Conservation (phyloP, 768 basidiomycete genomes). For the Suillus ampliporus region DNA sequence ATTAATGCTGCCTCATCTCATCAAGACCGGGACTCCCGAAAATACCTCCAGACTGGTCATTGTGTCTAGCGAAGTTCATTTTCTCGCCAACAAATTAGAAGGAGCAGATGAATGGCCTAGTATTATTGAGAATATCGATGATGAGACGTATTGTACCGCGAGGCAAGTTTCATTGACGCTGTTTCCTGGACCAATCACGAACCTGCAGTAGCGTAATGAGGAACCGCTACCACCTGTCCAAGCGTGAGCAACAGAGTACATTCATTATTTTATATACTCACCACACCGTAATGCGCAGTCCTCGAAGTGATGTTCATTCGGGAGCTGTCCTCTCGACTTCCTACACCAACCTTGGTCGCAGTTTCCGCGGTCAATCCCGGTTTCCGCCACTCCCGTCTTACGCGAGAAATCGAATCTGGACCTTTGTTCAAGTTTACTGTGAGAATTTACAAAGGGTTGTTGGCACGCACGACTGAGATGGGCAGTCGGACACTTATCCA, state of each 20-base stretch:
- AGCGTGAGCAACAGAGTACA: slow-evolving; percentile 21
- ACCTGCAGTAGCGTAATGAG: slow-evolving; percentile 26
- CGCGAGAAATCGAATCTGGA: slow-evolving; percentile 24
- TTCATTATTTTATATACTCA: slow-evolving; percentile 11
- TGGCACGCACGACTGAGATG: slow-evolving; percentile 40
- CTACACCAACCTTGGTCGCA: slow-evolving; percentile 31
- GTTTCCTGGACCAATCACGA: slow-evolving; percentile 5
- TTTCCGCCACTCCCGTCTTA: slow-evolving; percentile 39
- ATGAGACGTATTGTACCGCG: slow-evolving; percentile 33
- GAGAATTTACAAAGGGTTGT: slow-evolving; percentile 19
- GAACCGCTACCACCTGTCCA: slow-evolving; percentile 30
- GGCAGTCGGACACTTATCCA: slow-evolving; percentile 44
- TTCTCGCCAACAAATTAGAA: slow-evolving; percentile 16
- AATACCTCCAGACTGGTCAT: slow-evolving; percentile 36
- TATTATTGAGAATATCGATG: slow-evolving; percentile 36
- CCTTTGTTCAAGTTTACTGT: slow-evolving; percentile 2
- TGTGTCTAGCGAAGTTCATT: slow-evolving; percentile 37
- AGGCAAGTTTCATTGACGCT: slow-evolving; percentile 20
- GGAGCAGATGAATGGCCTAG: slow-evolving; percentile 22
- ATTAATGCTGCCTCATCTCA: slow-evolving; percentile 41
- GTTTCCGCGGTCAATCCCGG: slow-evolving; percentile 42
- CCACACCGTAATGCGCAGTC: slow-evolving; percentile 24
- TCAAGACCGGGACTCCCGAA: slow-evolving; percentile 30
- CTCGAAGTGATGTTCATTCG: slow-evolving; percentile 43
- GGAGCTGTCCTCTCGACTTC: slow-evolving; percentile 40